phyloP scores from a whole-genome alignment of 2,329 filamentous ascomycete species.

The Fulvia fulva region DNA sequence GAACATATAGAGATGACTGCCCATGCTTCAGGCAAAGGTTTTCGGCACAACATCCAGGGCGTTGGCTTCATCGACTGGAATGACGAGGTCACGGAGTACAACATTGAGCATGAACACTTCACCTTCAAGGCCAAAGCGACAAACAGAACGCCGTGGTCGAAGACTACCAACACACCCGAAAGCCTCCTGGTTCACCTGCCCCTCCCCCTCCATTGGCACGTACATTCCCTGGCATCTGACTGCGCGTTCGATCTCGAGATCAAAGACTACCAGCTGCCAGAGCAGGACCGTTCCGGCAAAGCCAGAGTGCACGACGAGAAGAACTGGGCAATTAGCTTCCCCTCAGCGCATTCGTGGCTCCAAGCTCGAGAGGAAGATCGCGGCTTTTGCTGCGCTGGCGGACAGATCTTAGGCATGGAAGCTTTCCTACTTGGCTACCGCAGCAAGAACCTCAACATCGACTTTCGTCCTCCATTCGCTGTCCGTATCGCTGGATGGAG shows the following conservation, averaged over 20 bases:
- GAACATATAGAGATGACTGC: constrained; percentile 36
- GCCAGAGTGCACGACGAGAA: constrained; percentile 49
- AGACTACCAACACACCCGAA: constrained; percentile 41
- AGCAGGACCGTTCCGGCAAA: constrained; percentile 29
- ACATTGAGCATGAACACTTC: constrained; percentile 35
- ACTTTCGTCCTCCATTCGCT: constrained; percentile 46
- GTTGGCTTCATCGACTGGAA: constrained; percentile 39
- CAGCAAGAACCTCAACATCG: constrained; percentile 35
- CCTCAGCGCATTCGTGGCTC: constrained; percentile 42
- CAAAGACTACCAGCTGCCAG: constrained; percentile 25
- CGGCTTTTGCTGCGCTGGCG: constrained; percentile 37
- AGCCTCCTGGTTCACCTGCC: constrained; percentile 44
- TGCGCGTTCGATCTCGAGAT: constrained; percentile 40
- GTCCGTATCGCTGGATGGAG: constrained; percentile 35
- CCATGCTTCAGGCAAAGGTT: constrained; percentile 32
- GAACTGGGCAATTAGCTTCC: constrained; percentile 49
- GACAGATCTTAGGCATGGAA: constrained; percentile 39
- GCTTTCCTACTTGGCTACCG: constrained; percentile 48
- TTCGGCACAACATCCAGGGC: constrained; percentile 39
- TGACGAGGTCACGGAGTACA: constrained; percentile 39
- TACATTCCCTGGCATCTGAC: constrained; percentile 44
- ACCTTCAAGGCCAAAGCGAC: constrained; percentile 40
- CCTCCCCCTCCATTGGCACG: constrained; percentile 51
- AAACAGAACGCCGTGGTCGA: constrained; percentile 39
- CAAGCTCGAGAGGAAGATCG: constrained; percentile 33